These are phyloP conservation scores for Chlamydomonas eustigma DNA, from an alignment of 139 green algal genomes.

Conservation along the genomic window DNA sequence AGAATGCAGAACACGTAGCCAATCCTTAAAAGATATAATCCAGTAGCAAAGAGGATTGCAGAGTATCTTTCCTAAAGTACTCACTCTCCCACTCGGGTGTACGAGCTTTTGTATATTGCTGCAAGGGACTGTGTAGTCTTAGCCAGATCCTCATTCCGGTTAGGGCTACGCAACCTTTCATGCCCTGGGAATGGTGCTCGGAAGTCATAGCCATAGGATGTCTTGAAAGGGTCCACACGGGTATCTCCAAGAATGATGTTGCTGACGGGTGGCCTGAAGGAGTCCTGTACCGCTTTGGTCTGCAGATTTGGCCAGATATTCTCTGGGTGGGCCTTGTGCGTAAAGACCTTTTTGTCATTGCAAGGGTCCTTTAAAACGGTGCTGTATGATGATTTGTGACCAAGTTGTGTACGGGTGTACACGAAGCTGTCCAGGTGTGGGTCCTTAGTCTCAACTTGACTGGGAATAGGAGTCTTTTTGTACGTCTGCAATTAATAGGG, in stretches of 20 bases:
- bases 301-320: constrained; percentile 65
- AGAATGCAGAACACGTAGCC: background rate
- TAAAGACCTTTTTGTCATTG: constrained; percentile 52
- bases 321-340: constrained; percentile 38
- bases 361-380: constrained; percentile 46
- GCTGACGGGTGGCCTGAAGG: constrained; percentile 55
- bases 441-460: constrained; percentile 59
- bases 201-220: constrained; percentile 66
- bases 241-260: constrained; percentile 63
- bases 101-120: constrained; percentile 58
- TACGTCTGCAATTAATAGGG: too few relatives aligned
- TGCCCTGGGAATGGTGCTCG: constrained; percentile 51
- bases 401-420: constrained; percentile 43
- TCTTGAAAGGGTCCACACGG: constrained; percentile 61
- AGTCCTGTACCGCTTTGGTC: constrained; percentile 44
- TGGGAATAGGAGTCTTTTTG: constrained; percentile 66
- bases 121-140: constrained; percentile 48
- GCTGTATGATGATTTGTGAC: constrained; percentile 14
- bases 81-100: constrained; percentile 72
- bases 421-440: constrained; percentile 58
- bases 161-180: constrained; percentile 58
- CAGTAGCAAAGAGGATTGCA: background rate
- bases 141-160: constrained; percentile 69
- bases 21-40: background rate
- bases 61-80: constrained; percentile 11